Conservation (phyloP, 1,284 basidiomycete species). For the Ceratobasidium papillatum region DNA sequence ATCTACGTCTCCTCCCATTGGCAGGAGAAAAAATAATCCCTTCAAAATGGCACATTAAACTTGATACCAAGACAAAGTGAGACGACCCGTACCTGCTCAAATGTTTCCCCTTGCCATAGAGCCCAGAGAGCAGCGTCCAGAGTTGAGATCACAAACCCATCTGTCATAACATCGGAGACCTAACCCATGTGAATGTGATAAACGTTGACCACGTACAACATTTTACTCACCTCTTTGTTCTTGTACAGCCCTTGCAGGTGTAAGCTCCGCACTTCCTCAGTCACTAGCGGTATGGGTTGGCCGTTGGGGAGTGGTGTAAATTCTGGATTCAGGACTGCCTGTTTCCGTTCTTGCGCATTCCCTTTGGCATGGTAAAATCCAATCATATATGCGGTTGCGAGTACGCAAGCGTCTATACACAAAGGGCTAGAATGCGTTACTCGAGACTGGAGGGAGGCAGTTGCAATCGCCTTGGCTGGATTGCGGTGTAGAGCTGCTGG, state of each 20-base stretch:
- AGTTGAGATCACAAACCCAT: slow-evolving; percentile 43
- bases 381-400: slow-evolving; percentile 42
- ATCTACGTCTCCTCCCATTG: slow-evolving; percentile 43
- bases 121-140: slow-evolving; percentile 43
- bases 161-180: slow-evolving; percentile 32
- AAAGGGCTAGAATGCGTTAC: slow-evolving; percentile 38
- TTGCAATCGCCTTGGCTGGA: slow-evolving; percentile 24
- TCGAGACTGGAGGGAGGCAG: slow-evolving; percentile 33
- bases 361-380: slow-evolving; percentile 42
- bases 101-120: slow-evolving; percentile 39
- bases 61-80: background rate
- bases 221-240: too few species aligned
- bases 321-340: slow-evolving; percentile 33
- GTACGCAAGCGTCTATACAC: slow-evolving; percentile 40
- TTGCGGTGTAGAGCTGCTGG: slow-evolving; percentile 37
- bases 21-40: slow-evolving; percentile 41
- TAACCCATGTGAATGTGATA: too few species aligned
- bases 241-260: slow-evolving; percentile 37
- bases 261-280: background rate
- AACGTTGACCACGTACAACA: too few species aligned
- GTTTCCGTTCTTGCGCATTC: slow-evolving; percentile 37
- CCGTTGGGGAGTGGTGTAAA: slow-evolving; percentile 39
- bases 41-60: background rate
- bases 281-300: slow-evolving; percentile 12
- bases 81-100: slow-evolving; percentile 40